These are phyloP conservation scores for Cutaneotrichosporon sp. DNA, from an alignment of 1,284 basidiomycete genomes.

Conservation along the genomic window DNA sequence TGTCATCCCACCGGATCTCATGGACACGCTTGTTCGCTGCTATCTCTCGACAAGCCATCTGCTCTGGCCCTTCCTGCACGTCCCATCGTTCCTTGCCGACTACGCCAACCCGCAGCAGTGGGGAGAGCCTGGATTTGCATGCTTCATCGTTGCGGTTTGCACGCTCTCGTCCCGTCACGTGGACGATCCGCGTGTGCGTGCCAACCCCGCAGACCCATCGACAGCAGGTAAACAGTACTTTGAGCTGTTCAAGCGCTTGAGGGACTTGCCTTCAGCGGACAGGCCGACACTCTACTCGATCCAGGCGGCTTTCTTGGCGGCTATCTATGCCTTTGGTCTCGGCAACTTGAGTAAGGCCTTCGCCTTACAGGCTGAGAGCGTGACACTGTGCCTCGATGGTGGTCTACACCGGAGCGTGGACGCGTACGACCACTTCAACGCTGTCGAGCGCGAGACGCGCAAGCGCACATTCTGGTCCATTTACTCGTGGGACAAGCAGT, in stretches of 20 bases:
- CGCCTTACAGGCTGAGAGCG: conserved; percentile 71
- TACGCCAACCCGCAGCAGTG: conserved; percentile 87
- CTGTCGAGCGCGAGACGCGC: conserved; percentile 78
- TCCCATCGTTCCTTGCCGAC: conserved; percentile 79
- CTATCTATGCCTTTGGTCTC: conserved; percentile 78
- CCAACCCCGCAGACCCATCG: conserved; percentile 69
- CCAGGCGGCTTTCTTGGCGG: conserved; percentile 77
- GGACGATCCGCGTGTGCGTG: conserved; percentile 77
- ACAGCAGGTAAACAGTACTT: conserved; percentile 87
- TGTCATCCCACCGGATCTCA: conserved; percentile 77
- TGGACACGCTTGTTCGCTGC: conserved; percentile 62
- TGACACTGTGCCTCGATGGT: conserved; percentile 74
- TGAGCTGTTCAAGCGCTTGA: conserved; percentile 72
- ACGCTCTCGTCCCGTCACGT: conserved; percentile 83
- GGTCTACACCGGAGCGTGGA: conserved; percentile 80
- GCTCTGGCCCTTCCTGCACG: conserved; percentile 80
- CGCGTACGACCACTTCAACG: conserved; percentile 79
- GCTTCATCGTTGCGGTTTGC: conserved; percentile 82
- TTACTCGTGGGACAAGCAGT: conserved; percentile 87
- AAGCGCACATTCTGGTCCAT: conserved; percentile 88
- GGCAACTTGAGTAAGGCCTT: conserved; percentile 83
- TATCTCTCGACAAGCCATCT: conserved; percentile 84
- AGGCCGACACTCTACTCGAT: conserved; percentile 82
- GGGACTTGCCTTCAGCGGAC: conserved; percentile 79
- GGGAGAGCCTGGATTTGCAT: conserved; percentile 85